Conservation (phyloP, 2,329 filamentous ascomycete species). For the Geosmithia flava region DNA sequence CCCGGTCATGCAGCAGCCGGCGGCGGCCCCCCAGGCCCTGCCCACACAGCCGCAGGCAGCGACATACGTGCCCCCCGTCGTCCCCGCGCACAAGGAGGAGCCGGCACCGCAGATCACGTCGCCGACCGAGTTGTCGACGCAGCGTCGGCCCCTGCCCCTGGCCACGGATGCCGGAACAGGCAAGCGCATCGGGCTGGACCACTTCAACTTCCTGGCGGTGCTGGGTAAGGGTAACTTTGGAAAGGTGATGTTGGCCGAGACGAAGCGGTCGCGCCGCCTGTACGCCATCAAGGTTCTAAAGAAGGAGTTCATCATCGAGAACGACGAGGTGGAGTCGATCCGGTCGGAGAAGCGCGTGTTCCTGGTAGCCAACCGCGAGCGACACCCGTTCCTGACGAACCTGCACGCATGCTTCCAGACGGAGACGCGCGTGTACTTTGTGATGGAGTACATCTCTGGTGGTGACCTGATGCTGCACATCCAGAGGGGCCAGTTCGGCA, state of each 20-base stretch:
- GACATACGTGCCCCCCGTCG: slow-evolving; percentile 10
- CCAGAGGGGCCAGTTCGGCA: slow-evolving; percentile 89
- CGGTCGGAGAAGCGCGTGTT: slow-evolving; percentile 97
- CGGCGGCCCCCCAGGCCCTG: slow-evolving; percentile 12
- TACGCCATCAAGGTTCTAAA: slow-evolving; percentile 99
- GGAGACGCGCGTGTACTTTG: slow-evolving; percentile 95
- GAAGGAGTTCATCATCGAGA: slow-evolving; percentile 99
- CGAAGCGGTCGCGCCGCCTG: slow-evolving; percentile 79
- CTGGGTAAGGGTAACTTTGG: slow-evolving; percentile 98
- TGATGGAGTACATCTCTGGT: slow-evolving; percentile 99
- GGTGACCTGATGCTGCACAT: slow-evolving; percentile 99
- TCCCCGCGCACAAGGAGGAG: slow-evolving; percentile 22
- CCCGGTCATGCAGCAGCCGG: slow-evolving; percentile 21
- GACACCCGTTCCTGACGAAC: slow-evolving; percentile 89
- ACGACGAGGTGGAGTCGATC: slow-evolving; percentile 97
- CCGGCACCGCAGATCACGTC: slow-evolving; percentile 20
- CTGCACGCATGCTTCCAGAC: slow-evolving; percentile 98
- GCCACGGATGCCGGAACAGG: slow-evolving; percentile 63
- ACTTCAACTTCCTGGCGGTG: slow-evolving; percentile 98
- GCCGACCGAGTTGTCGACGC: slow-evolving; percentile 13
- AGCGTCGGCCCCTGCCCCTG: slow-evolving; percentile 51
- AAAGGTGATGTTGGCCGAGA: slow-evolving; percentile 98
- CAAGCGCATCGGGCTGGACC: slow-evolving; percentile 83
- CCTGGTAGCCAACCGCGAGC: slow-evolving; percentile 90
- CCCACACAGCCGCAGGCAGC: slow-evolving; percentile 10